Conservation (phyloP, 1,139 yeast species). For the Yamadazyma dendronema region DNA sequence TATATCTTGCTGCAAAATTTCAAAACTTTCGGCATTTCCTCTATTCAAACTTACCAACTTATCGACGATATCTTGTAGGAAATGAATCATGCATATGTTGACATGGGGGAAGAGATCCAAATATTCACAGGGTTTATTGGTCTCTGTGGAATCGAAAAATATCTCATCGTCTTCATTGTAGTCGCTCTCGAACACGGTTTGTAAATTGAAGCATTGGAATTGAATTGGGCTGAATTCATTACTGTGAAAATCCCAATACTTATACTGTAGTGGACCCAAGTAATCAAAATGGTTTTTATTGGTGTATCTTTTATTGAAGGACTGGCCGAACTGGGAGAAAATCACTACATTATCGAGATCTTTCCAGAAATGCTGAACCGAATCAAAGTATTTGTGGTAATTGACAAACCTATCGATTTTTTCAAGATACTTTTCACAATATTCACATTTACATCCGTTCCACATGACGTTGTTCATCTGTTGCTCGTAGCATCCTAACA, state of each 20-base stretch:
- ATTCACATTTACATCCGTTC: constrained; percentile 71
- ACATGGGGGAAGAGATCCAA: constrained; percentile 18
- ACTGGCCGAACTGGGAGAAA: constrained; percentile 46
- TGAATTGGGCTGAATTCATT: constrained; percentile 26
- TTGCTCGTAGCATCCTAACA: constrained; percentile 66
- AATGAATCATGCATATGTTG: constrained; percentile 30
- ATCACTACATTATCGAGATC: constrained; percentile 61
- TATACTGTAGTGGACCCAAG: constrained; percentile 24
- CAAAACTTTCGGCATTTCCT: constrained; percentile 42
- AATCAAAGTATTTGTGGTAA: constrained; percentile 59
- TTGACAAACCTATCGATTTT: constrained; percentile 57
- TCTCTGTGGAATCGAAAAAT: constrained; percentile 25
- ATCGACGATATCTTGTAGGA: constrained; percentile 29
- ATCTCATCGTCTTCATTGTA: constrained; percentile 34
- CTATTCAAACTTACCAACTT: constrained; percentile 35
- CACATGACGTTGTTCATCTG: constrained; percentile 66
- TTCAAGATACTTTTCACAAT: constrained; percentile 49
- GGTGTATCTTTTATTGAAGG: constrained; percentile 34
- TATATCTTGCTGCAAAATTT: constrained; percentile 27
- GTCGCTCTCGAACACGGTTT: constrained; percentile 38
- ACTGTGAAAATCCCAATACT: constrained; percentile 39
- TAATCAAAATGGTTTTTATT: constrained; percentile 24
- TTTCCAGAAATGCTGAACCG: constrained; percentile 42
- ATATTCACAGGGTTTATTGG: constrained; percentile 15
- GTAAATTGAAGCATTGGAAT: constrained; percentile 34